These are phyloP conservation scores for Discostella pseudostelligera DNA, from an alignment of 108 stramenopile species.

Conservation along the genomic window DNA sequence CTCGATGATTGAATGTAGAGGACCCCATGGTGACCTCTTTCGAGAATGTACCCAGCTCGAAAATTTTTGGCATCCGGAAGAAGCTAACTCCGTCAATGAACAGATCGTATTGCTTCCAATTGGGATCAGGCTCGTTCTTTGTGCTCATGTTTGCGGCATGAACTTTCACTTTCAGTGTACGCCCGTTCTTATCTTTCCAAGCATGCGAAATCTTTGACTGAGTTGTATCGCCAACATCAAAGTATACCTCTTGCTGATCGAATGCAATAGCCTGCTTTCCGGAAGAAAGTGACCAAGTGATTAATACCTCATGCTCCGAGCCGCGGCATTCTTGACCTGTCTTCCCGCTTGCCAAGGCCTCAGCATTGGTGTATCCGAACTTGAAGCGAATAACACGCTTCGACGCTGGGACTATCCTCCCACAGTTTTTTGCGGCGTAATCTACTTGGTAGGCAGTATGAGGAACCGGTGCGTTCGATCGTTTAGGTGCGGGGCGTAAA, in stretches of 20 bases:
- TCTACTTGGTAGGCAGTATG: slow-evolving; percentile 51
- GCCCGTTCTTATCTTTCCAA: slow-evolving; percentile 50
- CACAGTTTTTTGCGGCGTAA: slow-evolving; percentile 37
- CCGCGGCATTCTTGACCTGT: slow-evolving; percentile 50
- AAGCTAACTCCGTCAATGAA: slow-evolving; percentile 45
- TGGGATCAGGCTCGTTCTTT: slow-evolving; percentile 24
- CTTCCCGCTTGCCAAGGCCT: slow-evolving; percentile 28
- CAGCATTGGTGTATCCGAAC: slow-evolving; percentile 50
- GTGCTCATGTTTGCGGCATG: slow-evolving; percentile 32
- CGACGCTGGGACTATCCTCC: slow-evolving; percentile 36
- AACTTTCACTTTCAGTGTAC: slow-evolving; percentile 13
- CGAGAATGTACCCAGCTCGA: slow-evolving; percentile 30
- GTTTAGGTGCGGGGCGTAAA: background rate
- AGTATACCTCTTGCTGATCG: slow-evolving; percentile 35
- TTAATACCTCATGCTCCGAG: slow-evolving; percentile 45
- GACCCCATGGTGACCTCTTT: background rate
- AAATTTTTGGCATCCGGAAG: slow-evolving; percentile 41
- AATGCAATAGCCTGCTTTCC: slow-evolving; percentile 41
- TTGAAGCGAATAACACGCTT: slow-evolving; percentile 51
- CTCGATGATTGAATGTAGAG: background rate
- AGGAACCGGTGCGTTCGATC: slow-evolving; percentile 8
- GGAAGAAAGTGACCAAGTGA: slow-evolving; percentile 47
- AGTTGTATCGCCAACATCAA: slow-evolving; percentile 26
- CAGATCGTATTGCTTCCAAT: slow-evolving; percentile 49
- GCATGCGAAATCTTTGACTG: slow-evolving; percentile 51